Percentiles rank a stretch among this genome's conserved stretches.
phyloP scores from a whole-genome alignment of 2,329 filamentous ascomycete genomes.

The Beauveria brongniartii region DNA sequence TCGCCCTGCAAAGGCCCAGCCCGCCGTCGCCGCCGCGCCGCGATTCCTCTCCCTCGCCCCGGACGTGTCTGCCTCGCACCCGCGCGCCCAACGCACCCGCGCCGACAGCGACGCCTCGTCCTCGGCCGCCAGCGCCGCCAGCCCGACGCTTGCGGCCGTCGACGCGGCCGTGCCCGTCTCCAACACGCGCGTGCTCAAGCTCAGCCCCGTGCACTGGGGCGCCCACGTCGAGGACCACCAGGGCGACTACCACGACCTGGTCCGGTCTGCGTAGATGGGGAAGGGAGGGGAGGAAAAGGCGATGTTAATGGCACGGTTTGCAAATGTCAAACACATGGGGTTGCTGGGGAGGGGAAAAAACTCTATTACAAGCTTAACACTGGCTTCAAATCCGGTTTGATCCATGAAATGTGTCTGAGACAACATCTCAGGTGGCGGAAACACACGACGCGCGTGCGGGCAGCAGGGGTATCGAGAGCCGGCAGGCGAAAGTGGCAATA shows the following conservation, averaged over 20 bases:
- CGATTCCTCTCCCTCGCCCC: slow-evolving; percentile 52
- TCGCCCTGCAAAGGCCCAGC: neutral
- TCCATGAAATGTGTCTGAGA: neutral
- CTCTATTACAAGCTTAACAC: slow-evolving; percentile 7
- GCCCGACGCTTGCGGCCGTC: slow-evolving; percentile 22
- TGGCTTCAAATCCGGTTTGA: too few relatives aligned
- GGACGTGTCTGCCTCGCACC: slow-evolving; percentile 48
- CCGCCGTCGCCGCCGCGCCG: neutral
- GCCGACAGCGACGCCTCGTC: slow-evolving; percentile 16
- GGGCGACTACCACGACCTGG: slow-evolving; percentile 45
- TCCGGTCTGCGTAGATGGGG: neutral
- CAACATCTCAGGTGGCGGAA: neutral
- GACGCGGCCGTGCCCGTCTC: slow-evolving; percentile 36
- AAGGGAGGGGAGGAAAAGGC: neutral
- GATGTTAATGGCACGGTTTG: too few relatives aligned
- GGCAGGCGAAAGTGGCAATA: neutral
- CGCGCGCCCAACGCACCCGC: slow-evolving; percentile 30
- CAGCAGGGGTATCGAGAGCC: neutral
- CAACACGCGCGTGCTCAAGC: slow-evolving; percentile 48
- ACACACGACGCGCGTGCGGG: neutral
- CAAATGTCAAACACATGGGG: too few relatives aligned
- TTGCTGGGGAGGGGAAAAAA: neutral
- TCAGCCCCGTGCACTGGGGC: slow-evolving; percentile 57
- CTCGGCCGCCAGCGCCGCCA: slow-evolving; percentile 13
- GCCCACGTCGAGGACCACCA: slow-evolving; percentile 50